Evolutionary conservation across 331 rosid genomes (phyloP).

Genomic region (Erythrophleum ivorense): DNA sequence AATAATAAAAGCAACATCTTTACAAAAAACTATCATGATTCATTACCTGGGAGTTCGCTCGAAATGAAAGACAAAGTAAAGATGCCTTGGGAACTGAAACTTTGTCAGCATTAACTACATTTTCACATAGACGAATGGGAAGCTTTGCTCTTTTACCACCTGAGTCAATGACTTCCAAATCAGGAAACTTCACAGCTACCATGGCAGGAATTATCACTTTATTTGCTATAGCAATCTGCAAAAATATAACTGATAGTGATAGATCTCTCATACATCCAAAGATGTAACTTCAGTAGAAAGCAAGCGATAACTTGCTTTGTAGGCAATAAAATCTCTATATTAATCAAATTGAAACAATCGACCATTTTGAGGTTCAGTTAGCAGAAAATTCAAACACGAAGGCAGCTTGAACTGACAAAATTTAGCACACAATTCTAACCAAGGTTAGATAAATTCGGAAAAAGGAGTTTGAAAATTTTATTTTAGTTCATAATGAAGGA

Average conservation of each 20-base stretch:
- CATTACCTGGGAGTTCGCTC: conserved; percentile 80
- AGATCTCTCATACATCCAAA: conserved; percentile 27
- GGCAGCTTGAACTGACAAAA: conserved; percentile 19
- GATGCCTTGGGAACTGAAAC: conserved; percentile 65
- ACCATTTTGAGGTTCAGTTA: conserved; percentile 9
- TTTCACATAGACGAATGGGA: conserved; percentile 54
- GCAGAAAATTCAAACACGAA: conserved; percentile 23
- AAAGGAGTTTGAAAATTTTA: conserved; percentile 1
- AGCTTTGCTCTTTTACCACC: conserved; percentile 70
- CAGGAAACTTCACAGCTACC: conserved; percentile 80
- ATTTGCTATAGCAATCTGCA: conserved; percentile 73
- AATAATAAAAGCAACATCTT: conserved; percentile 24
- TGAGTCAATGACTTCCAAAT: conserved; percentile 61
- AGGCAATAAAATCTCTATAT: not conserved
- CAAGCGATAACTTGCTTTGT: not conserved
- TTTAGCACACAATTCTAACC: not conserved
- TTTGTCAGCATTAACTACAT: conserved; percentile 43
- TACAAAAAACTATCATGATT: conserved; percentile 27
- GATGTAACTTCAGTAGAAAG: conserved; percentile 23
- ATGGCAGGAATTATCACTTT: conserved; percentile 76
- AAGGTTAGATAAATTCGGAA: not conserved
- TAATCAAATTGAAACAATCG: conserved; percentile 12
- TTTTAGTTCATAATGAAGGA: conserved; percentile 10
- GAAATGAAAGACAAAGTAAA: conserved; percentile 79
- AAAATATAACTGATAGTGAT: conserved; percentile 17